These are phyloP conservation scores for Colletotrichum incanum DNA, from an alignment of 2,329 filamentous ascomycete genomes.

Conservation along the genomic window DNA sequence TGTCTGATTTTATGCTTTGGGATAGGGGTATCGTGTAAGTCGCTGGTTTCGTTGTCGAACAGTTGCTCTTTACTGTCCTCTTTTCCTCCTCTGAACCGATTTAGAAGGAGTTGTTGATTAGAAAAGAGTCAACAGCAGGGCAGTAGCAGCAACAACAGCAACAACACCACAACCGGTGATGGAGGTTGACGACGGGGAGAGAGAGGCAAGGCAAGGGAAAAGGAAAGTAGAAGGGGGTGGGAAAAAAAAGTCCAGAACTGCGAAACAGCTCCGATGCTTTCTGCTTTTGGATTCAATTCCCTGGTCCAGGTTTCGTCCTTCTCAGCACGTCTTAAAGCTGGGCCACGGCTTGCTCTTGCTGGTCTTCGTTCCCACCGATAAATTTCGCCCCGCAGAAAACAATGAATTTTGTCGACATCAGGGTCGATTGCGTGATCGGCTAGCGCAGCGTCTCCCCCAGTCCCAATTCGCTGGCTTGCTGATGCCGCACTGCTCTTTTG, in stretches of 20 bases:
- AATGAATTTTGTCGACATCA: conserved; percentile 44
- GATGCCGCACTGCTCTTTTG: conserved; percentile 38
- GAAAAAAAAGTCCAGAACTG: conserved; percentile 5
- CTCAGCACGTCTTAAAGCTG: conserved; percentile 16
- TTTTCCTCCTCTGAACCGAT: conserved; percentile 4
- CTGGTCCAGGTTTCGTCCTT: conserved; percentile 25
- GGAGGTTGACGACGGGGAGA: conserved; percentile 1
- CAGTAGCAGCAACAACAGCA: conserved; percentile 11
- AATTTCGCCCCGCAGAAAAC: conserved; percentile 42
- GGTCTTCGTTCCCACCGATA: conserved; percentile 34
- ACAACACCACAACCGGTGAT: conserved; percentile 15
- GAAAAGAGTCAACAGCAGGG: background rate
- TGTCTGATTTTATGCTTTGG: conserved; percentile 13
- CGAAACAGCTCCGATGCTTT: conserved; percentile 34
- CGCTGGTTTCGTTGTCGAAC: background rate
- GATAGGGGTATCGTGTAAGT: conserved; percentile 21
- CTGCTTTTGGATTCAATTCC: conserved; percentile 38
- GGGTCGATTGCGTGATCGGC: conserved; percentile 55
- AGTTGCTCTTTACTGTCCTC: background rate
- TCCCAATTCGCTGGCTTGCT: conserved; percentile 35
- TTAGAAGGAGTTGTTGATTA: background rate
- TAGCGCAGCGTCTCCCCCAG: conserved; percentile 47
- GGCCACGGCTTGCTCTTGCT: conserved; percentile 18
- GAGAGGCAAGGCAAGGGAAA: background rate
- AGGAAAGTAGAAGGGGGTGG: background rate